Evolutionary conservation across 768 basidiomycete species (phyloP).

Genomic region (Leccinum incarnatum): DNA sequence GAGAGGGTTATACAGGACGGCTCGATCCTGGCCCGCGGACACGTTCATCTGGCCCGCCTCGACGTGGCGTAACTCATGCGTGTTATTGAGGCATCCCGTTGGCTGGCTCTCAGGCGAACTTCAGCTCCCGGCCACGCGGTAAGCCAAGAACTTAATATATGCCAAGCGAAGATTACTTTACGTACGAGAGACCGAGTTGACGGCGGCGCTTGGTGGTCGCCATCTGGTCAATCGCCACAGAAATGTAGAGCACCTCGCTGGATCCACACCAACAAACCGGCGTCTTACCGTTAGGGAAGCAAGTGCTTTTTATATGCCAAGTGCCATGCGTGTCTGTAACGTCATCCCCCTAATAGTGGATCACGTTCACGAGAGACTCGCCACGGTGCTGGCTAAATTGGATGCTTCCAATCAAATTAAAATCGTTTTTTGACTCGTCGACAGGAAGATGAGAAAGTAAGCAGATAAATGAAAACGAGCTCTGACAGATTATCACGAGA

Average conservation of each 20-base stretch:
- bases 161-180: constrained; percentile 1
- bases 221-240: background rate
- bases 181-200: background rate
- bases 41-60: background rate
- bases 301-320: background rate
- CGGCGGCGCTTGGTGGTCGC: background rate
- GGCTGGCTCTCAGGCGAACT: background rate
- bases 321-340: background rate
- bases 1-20: background rate
- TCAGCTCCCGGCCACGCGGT: background rate
- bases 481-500: constrained; percentile 8
- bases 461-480: constrained; percentile 10
- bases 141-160: background rate
- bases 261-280: constrained; percentile 1
- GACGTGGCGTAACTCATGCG: background rate
- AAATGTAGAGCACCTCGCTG: constrained; percentile 3
- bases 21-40: background rate
- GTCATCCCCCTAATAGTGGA: background rate
- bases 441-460: background rate
- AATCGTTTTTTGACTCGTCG: background rate
- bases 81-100: background rate
- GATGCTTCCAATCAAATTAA: constrained; percentile 13
- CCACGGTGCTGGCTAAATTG: constrained; percentile 7
- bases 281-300: background rate
- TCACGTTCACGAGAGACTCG: background rate